Evolutionary conservation across 2,329 filamentous ascomycete genomes (phyloP).

Genomic region (Akanthomyces uredinophilus): DNA sequence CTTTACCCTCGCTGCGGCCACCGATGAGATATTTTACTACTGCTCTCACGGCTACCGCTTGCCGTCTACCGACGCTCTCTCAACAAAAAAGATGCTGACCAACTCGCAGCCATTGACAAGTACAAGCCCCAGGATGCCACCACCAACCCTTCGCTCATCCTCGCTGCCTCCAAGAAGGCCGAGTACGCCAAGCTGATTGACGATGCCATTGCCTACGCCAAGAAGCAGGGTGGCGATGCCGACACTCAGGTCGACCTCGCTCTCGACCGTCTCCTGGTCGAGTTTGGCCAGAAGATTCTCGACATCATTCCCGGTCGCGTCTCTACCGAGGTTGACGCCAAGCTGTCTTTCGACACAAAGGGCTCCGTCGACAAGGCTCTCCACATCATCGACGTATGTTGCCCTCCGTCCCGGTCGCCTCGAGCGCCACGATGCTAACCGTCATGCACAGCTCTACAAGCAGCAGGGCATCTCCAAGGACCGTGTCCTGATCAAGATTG

Average conservation of each 20-base stretch:
- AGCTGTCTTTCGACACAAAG: slow-evolving; percentile 92
- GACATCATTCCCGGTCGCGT: slow-evolving; percentile 97
- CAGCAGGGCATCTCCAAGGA: slow-evolving; percentile 86
- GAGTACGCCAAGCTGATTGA: slow-evolving; percentile 94
- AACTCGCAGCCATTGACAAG: slow-evolving; percentile 80
- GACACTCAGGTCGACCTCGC: slow-evolving; percentile 84
- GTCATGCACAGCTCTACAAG: slow-evolving; percentile 74
- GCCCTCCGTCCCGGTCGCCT: no score
- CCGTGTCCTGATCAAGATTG: slow-evolving; percentile 96
- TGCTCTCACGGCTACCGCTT: neutral
- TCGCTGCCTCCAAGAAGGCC: slow-evolving; percentile 95
- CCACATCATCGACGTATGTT: slow-evolving; percentile 83
- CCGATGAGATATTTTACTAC: slow-evolving; percentile 6
- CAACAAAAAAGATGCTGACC: slow-evolving; percentile 15
- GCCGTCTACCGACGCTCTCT: neutral
- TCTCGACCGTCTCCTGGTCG: slow-evolving; percentile 89
- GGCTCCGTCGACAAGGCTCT: slow-evolving; percentile 92
- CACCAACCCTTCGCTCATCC: slow-evolving; percentile 98
- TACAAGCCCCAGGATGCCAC: slow-evolving; percentile 99
- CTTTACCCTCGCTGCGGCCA: slow-evolving; percentile 11
- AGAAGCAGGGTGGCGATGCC: slow-evolving; percentile 62
- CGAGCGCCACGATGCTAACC: slow-evolving; percentile 14
- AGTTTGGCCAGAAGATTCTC: slow-evolving; percentile 97
- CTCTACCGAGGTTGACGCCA: slow-evolving; percentile 95
- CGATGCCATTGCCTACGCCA: slow-evolving; percentile 76